A percentile compares a stretch with the other conserved stretches of the same genome.
phyloP scores from a whole-genome alignment of 208 protist genomes.

The Endotrypanum monterogeii region DNA sequence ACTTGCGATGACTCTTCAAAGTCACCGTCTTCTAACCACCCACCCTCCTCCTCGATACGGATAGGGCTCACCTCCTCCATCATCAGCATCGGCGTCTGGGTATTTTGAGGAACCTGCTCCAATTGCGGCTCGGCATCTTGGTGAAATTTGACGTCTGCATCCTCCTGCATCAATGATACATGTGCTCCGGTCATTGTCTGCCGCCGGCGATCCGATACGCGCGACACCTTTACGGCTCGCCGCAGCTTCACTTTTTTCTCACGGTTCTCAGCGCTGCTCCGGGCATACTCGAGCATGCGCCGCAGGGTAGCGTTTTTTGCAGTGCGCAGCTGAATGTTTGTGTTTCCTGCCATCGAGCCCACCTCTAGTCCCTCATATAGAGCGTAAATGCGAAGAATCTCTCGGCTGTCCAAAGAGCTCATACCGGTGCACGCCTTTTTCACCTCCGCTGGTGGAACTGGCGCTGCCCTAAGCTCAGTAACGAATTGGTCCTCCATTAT shows the following conservation, averaged over 20 bases:
- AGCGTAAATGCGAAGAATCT: conserved; percentile 45
- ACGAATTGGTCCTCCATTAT: conserved; percentile 87
- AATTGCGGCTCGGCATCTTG: conserved; percentile 37
- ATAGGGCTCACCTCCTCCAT: conserved; percentile 71
- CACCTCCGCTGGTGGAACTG: conserved; percentile 41
- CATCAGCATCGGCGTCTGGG: conserved; percentile 39
- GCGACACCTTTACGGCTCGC: conserved; percentile 26
- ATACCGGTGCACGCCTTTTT: conserved; percentile 37
- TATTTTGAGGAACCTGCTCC: conserved; percentile 87
- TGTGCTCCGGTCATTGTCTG: conserved; percentile 7
- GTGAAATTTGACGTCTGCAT: conserved; percentile 53
- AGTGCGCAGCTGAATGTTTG: conserved; percentile 44
- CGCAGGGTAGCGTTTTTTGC: conserved; percentile 66
- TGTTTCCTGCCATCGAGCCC: conserved; percentile 17
- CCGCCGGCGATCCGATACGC: conserved; percentile 20
- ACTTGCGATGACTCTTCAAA: conserved; percentile 15
- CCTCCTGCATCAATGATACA: conserved; percentile 22
- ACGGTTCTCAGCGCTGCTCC: conserved; percentile 26
- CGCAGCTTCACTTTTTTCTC: conserved; percentile 15
- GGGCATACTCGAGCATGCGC: conserved; percentile 52
- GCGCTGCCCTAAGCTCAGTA: conserved; percentile 51
- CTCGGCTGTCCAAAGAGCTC: conserved; percentile 22
- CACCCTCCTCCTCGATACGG: conserved; percentile 52
- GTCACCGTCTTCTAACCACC: conserved; percentile 35
- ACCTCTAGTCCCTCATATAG: conserved; percentile 60